phyloP scores from a whole-genome alignment of 768 basidiomycete genomes.

The Pleurotus citrinopileatus region DNA sequence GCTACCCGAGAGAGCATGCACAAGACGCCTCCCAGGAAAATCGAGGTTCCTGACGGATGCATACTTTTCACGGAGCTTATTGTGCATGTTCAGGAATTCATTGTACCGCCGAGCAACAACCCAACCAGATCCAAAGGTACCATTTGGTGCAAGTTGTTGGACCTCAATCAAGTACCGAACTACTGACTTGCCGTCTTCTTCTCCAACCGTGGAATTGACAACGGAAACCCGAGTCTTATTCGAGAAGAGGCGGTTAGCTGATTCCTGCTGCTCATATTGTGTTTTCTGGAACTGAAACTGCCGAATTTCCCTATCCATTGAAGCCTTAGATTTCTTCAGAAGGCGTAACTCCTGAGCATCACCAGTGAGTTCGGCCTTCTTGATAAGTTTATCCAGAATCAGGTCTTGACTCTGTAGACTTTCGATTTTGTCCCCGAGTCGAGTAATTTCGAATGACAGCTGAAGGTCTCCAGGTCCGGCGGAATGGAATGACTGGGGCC shows the following conservation, averaged over 20 bases:
- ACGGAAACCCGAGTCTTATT: conserved; percentile 84
- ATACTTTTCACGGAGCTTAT: conserved; percentile 77
- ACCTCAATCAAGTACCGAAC: conserved; percentile 92
- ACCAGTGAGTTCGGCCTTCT: conserved; percentile 93
- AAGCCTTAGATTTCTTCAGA: conserved; percentile 76
- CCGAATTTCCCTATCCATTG: conserved; percentile 79
- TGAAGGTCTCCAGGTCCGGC: conserved; percentile 90
- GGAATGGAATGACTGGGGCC: conserved; percentile 59
- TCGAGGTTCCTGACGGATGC: conserved; percentile 67
- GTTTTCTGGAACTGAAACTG: conserved; percentile 86
- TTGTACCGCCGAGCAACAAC: conserved; percentile 92
- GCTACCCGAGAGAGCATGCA: conserved; percentile 80
- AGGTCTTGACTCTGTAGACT: conserved; percentile 78
- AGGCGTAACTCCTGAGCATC: conserved; percentile 84
- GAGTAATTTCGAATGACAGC: conserved; percentile 80
- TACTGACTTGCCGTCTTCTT: conserved; percentile 86
- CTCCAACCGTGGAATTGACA: conserved; percentile 76
- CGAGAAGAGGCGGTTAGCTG: conserved; percentile 83
- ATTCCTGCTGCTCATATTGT: conserved; percentile 93
- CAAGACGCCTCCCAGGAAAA: conserved; percentile 92
- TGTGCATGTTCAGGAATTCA: conserved; percentile 90
- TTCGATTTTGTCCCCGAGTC: conserved; percentile 71
- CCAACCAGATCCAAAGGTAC: conserved; percentile 84
- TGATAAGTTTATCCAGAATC: conserved; percentile 85
- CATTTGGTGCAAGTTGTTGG: conserved; percentile 81